Percentiles rank a stretch among this genome's conserved stretches.
These are phyloP conservation scores for Colletotrichum echinochloae DNA, from an alignment of 2,329 filamentous ascomycete genomes.

Conservation along the genomic window DNA sequence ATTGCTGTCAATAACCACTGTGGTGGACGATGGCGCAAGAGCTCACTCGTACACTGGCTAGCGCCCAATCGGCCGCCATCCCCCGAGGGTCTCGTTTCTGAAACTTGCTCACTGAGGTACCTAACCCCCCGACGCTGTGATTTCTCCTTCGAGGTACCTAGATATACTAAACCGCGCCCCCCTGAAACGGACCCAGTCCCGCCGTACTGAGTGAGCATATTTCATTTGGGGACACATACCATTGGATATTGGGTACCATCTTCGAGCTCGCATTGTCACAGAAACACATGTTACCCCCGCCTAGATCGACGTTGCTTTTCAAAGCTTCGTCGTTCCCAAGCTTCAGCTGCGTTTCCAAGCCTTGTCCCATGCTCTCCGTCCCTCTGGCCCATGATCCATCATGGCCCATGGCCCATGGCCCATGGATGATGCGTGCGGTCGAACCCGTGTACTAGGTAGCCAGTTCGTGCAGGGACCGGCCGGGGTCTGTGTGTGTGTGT, in stretches of 20 bases:
- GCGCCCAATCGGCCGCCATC: conserved; percentile 22
- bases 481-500: conserved; percentile 8
- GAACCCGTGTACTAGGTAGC: conserved; percentile 33
- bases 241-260: background rate
- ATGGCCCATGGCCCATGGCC: too few species aligned
- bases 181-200: conserved; percentile 37
- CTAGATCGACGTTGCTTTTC: conserved; percentile 39
- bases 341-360: conserved; percentile 9
- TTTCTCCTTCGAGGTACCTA: too few species aligned
- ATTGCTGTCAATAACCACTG: conserved; percentile 18
- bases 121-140: background rate
- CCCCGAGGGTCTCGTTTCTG: conserved; percentile 36
- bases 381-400: too few species aligned
- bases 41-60: conserved; percentile 8
- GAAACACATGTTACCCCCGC: background rate
- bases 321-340: conserved; percentile 36
- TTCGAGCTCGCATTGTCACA: conserved; percentile 15
- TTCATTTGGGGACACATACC: conserved; percentile 21
- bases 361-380: background rate
- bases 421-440: conserved; percentile 33
- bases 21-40: conserved; percentile 39
- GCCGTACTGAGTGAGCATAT: conserved; percentile 33
- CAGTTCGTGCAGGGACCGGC: conserved; percentile 7
- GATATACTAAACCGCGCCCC: conserved; percentile 2
- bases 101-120: conserved; percentile 42